Conservation (phyloP, 2,329 filamentous ascomycete genomes). For the Colletotrichum graminicola region DNA sequence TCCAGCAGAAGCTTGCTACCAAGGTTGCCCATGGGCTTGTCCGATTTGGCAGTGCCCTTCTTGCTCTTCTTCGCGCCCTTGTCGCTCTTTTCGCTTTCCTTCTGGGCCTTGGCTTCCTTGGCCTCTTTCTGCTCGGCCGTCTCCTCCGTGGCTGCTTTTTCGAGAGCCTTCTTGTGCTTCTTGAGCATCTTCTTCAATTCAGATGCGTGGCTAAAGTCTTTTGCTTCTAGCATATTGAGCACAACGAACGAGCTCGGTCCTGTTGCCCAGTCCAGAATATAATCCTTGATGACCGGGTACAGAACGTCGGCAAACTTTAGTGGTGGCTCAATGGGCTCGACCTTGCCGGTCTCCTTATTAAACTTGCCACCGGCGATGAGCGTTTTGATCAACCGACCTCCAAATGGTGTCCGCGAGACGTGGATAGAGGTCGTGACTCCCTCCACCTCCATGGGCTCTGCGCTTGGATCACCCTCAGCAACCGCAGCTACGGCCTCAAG, state of each 20-base stretch:
- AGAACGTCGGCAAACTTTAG: slow-evolving; percentile 84
- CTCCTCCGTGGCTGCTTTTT: slow-evolving; percentile 74
- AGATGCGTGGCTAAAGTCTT: slow-evolving; percentile 74
- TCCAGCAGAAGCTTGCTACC: slow-evolving; percentile 72
- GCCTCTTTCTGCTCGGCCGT: slow-evolving; percentile 65
- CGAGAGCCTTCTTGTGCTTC: slow-evolving; percentile 78
- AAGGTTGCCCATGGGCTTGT: slow-evolving; percentile 67
- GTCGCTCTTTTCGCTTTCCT: slow-evolving; percentile 54
- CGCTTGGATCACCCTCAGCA: slow-evolving; percentile 68
- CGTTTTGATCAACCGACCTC: slow-evolving; percentile 89
- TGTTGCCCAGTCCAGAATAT: slow-evolving; percentile 86
- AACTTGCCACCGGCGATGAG: slow-evolving; percentile 91
- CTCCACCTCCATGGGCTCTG: slow-evolving; percentile 56
- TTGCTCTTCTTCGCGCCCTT: slow-evolving; percentile 58
- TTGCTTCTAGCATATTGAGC: slow-evolving; percentile 81
- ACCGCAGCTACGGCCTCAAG: slow-evolving; percentile 77
- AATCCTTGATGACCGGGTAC: slow-evolving; percentile 83
- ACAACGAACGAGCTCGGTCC: slow-evolving; percentile 89
- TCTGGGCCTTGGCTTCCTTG: slow-evolving; percentile 62
- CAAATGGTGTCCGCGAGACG: slow-evolving; percentile 71
- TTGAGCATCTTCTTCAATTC: slow-evolving; percentile 78
- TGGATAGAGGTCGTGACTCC: slow-evolving; percentile 54
- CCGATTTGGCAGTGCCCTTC: slow-evolving; percentile 57
- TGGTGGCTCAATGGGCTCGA: slow-evolving; percentile 79
- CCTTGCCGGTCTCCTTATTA: slow-evolving; percentile 77